phyloP scores from a whole-genome alignment of 306 rosid genomes.

The Vachellia pachyceras region DNA sequence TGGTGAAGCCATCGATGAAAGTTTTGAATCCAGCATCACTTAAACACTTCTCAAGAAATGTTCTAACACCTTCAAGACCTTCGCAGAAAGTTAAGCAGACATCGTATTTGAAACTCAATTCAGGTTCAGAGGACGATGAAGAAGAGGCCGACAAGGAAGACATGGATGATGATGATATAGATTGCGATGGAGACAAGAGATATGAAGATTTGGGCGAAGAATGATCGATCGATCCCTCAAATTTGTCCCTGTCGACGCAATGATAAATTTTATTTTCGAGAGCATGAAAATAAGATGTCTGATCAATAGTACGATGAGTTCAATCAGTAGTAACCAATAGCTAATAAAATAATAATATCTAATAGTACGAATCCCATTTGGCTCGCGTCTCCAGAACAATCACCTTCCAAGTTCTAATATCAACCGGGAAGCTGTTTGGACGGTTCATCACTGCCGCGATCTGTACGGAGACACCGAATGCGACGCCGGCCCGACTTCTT shows the following conservation, averaged over 20 bases:
- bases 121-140: no score
- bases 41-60: no score
- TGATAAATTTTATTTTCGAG: not conserved
- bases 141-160: no score
- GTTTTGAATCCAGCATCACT: no score
- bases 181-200: no score
- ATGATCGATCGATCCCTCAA: no score
- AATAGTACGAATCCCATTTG: not conserved
- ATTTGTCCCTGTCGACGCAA: not conserved
- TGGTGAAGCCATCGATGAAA: no score
- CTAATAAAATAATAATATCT: not conserved
- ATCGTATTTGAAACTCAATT: no score
- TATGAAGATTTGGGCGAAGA: no score
- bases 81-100: no score
- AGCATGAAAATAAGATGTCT: not conserved
- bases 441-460: not conserved
- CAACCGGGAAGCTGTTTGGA: not conserved
- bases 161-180: no score
- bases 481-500: not conserved
- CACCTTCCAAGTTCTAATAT: constrained; percentile 14
- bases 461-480: constrained; percentile 3
- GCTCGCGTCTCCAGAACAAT: constrained; percentile 31
- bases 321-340: not conserved
- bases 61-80: no score
- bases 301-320: not conserved